Base-by-base conservation (phyloP, 805 yeast genomes). In the Saccharomycodes ludwigii region DNA sequence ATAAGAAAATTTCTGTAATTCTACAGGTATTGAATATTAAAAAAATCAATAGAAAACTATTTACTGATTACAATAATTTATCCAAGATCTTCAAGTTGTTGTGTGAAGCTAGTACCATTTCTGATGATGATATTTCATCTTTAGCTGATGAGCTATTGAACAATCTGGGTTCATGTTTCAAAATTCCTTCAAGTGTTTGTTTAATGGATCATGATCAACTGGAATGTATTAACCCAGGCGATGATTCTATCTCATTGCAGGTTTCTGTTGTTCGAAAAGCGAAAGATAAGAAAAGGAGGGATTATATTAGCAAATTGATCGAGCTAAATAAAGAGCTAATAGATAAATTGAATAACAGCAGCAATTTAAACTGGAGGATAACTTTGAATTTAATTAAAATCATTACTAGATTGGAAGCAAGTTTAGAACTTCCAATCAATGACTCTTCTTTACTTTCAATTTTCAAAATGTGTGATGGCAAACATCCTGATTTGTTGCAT, bases 401-500 rank as follows among this genome's bases (percentile, higher is more conserved):
- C 16, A 52, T 78, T 28, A 57, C 67, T 1, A 61, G 62, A 20
- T 46, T 77, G 6, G 82, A 78, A 43, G 56, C 64, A 1, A 71
- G 66, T 38, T 50, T 64, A 21, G 82, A 76, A 39, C 53, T 67
- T 6, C 53, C 61, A 3, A 51, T 66, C 1, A 59, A 61, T 31
- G 45, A 52, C 3, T 58, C 57, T 1, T 59, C 66, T 1, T 41
- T 75, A 8, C 50, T 50, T 21, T 43, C 66, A 2, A 54, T 80
- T 20, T 60, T 68, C 6, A 54, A 58, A 2, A 60, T 62, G 21
- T 65, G 79, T 1, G 54, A 63, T 10, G 64, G 68, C n/a, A 71
- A 71, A 15, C 93, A 83, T 50, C 94, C 95, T 0, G 54, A 66
- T 2, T 55, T 82, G 27, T 61, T 81, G 2, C 65, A 73, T 34